Conservation (phyloP, 2,329 filamentous ascomycete genomes). For the Eutypella sp. region DNA sequence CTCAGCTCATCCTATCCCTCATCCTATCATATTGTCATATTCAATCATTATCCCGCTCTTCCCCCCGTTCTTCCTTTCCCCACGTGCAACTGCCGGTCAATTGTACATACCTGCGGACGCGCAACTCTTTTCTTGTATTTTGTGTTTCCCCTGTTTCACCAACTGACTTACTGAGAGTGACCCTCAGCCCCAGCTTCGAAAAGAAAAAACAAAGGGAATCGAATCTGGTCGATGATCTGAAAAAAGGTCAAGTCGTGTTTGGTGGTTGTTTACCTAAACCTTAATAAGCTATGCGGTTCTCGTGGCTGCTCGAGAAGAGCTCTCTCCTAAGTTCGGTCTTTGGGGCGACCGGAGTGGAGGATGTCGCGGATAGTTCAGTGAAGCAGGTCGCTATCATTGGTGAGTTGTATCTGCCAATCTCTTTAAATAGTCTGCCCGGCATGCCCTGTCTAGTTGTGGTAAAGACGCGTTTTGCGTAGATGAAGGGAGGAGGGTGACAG, state of each 20-base stretch:
- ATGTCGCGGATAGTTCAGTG: slow-evolving; percentile 1
- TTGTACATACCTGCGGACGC: too few relatives aligned
- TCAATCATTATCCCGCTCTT: too few relatives aligned
- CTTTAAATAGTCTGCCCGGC: too few relatives aligned
- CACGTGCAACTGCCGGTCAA: not conserved
- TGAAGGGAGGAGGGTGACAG: too few relatives aligned
- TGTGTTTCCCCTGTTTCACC: too few relatives aligned
- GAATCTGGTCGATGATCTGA: too few relatives aligned
- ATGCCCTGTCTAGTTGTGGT: too few relatives aligned
- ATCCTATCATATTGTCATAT: not conserved
- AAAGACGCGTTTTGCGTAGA: not conserved
- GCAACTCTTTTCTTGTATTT: not conserved
- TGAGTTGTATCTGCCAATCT: too few relatives aligned
- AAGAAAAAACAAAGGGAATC: not conserved
- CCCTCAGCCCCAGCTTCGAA: too few relatives aligned
- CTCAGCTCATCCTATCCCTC: not conserved
- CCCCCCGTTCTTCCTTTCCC: not conserved
- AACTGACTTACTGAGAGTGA: slow-evolving; percentile 7
- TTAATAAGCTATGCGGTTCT: not conserved
- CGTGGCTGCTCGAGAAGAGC: not conserved
- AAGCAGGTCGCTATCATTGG: slow-evolving; percentile 9
- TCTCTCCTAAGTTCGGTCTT: not conserved
- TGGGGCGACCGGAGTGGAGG: not conserved
- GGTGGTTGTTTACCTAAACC: too few relatives aligned
- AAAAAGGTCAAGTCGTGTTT: too few relatives aligned